These are phyloP conservation scores for Fraxinus platypoda DNA, from an alignment of 305 asterid genomes.

Conservation along the genomic window DNA sequence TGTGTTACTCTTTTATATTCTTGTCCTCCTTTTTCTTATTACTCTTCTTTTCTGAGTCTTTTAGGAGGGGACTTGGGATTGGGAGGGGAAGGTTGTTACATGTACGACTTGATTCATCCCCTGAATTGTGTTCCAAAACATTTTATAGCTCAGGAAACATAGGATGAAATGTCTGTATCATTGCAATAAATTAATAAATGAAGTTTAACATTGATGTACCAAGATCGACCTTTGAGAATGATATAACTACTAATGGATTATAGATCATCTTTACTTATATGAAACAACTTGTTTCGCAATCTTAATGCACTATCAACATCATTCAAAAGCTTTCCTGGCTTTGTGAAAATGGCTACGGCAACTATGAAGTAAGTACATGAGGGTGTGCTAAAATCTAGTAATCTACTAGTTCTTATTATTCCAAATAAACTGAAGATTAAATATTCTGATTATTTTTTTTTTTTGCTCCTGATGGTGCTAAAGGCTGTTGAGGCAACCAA, in stretches of 20 bases:
- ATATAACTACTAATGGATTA: neutral
- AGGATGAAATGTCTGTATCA: no score
- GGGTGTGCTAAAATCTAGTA: neutral
- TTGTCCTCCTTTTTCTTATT: no score
- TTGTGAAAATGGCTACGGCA: neutral
- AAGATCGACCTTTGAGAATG: neutral
- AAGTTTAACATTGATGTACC: neutral
- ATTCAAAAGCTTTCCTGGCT: neutral
- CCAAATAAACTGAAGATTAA: neutral
- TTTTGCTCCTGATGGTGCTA: neutral
- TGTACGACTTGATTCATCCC: no score
- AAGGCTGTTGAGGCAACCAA: slow-evolving; percentile 36
- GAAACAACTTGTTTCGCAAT: neutral
- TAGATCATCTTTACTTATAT: neutral
- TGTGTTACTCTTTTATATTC: no score
- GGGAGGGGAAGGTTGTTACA: no score
- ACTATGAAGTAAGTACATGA: neutral
- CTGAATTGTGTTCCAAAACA: no score
- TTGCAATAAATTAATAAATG: no score
- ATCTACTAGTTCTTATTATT: neutral
- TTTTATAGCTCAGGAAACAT: no score
- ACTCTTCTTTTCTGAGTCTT: no score
- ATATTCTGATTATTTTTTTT: neutral
- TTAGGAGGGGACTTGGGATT: no score
- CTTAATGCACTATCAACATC: neutral